Base-by-base conservation (phyloP, 208 protist species). In the Trichomonas tenax region DNA sequence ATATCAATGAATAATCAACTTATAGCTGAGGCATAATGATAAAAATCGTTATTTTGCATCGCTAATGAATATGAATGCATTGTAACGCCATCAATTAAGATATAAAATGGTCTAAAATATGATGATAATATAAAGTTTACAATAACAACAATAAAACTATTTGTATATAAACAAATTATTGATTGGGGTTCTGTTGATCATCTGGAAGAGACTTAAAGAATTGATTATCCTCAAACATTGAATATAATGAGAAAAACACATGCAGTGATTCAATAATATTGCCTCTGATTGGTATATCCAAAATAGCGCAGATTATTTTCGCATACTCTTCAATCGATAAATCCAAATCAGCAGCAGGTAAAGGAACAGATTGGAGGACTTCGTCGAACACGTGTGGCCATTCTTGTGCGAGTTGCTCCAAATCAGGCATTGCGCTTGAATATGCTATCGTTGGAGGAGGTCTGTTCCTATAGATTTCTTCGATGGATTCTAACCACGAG, bases 211-310 rank as follows among this genome's bases (percentile, higher is more conserved):
- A 89, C 46, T 89, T 34, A 38, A 93, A 93, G 86, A 48, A 93
- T 51, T 48, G 44, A 93, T 93, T 93, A 9, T 44, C 86, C 84
- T 98, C 98, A 97, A 99, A 99, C 48, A 99, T 98, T 93, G 98
- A 97, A 96, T 99, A 99, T 17, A 99, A 96, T 36, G 98, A 98
- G 97, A 99, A 99, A 97, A 99, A 98, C 23, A 99, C 97, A 97
- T 99, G 98, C 10, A 99, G 97, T 0, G 98, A 99, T 97, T 99
- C 98, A 81, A 99, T 98, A 38, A 99, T 97, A 96, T 88, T 96
- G 0, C 97, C 98, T 97, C 99, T 98, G 2, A 99, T 98, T 3
- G 99, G 99, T 72, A 99, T 99, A 96, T 99, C 99, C 38, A 99
- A 96, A 40, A 99, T 97, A 38, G 98, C 98, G 97, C 98, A 99